A percentile compares a stretch with the other conserved stretches of the same genome.
phyloP scores from a whole-genome alignment of 2,329 filamentous ascomycete species.

The Colletotrichum paranaense region DNA sequence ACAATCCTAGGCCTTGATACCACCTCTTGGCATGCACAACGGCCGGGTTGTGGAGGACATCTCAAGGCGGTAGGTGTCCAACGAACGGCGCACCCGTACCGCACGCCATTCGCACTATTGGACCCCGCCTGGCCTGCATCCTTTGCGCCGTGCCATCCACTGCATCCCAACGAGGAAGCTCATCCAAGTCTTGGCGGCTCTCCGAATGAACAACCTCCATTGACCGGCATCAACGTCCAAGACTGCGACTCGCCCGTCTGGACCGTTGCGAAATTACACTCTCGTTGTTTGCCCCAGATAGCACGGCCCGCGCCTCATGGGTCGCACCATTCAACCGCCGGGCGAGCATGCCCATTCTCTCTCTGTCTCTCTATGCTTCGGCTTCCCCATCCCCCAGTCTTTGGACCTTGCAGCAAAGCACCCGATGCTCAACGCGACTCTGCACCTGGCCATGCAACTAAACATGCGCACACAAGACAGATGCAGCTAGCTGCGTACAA shows the following conservation, averaged over 20 bases:
- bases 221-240: neutral
- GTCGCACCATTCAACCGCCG: neutral
- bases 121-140: conserved; percentile 4
- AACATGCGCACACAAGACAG: conserved; percentile 1
- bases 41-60: neutral
- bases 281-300: neutral
- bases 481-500: conserved; percentile 5
- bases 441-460: conserved; percentile 6
- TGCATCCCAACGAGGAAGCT: conserved; percentile 33
- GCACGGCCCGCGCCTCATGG: neutral
- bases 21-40: conserved; percentile 2
- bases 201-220: neutral
- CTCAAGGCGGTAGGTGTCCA: conserved; percentile 20
- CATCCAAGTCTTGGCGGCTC: conserved; percentile 16
- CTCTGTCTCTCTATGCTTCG: neutral
- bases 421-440: neutral
- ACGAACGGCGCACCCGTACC: neutral
- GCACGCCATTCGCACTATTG: conserved; percentile 31
- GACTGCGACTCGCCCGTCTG: neutral
- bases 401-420: conserved; percentile 4
- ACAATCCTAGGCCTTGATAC: neutral
- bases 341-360: neutral
- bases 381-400: neutral
- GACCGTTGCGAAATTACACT: neutral
- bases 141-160: conserved; percentile 22